Evolutionary conservation across 306 rosid species (phyloP), one percentile per base, ranked within the genome.

Genomic region (Luffa aegyptiaca): DNA sequence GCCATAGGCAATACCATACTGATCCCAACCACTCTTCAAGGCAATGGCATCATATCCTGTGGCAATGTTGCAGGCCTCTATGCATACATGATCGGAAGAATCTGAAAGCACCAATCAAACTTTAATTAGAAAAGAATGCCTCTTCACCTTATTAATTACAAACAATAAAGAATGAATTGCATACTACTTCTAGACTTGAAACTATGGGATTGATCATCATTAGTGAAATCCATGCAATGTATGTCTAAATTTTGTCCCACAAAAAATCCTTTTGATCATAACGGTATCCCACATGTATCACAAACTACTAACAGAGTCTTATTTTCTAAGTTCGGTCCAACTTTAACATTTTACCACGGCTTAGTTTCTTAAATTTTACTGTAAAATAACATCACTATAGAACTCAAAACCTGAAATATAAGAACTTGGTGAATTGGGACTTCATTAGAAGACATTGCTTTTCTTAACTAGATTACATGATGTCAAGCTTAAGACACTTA

Each of bases 11-110:
- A 92, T 92, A 63, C 98, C 97, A n/a, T 94, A 94, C 79, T 94
- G 96, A 42, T 94, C 98, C 98, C 98, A 94, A n/a, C 98, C 98
- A 71, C 97, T 94, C 91, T 94, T 88, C 42, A 92, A 90, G 52
- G 94, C 86, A 79, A 94, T 94, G 82, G 96, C 94, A 80, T 96
- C 99, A 80, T 86, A 86, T 36, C 99, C 99, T 75, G 87, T 84
- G 72, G 80, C 65, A 52, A 96, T 84, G 70, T 73, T 84, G 88
- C 98, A 89, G 83, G 90, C 97, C 89, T 96, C 97, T 83, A 93
- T 86, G 86, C 99, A 93, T 81, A 96, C 98, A 84, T 55, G 81
- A 83, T 89, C 88, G 66, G 97, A 93, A 80, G 99, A 93, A 88
- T 96, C 99, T 96, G 92, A 79, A 92, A 88, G 35, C 79, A 75